Percentiles rank a stretch among this genome's conserved stretches.
Evolutionary conservation across 2,329 filamentous ascomycete genomes (phyloP).

Genomic region (Cordyceps cateniannulata): DNA sequence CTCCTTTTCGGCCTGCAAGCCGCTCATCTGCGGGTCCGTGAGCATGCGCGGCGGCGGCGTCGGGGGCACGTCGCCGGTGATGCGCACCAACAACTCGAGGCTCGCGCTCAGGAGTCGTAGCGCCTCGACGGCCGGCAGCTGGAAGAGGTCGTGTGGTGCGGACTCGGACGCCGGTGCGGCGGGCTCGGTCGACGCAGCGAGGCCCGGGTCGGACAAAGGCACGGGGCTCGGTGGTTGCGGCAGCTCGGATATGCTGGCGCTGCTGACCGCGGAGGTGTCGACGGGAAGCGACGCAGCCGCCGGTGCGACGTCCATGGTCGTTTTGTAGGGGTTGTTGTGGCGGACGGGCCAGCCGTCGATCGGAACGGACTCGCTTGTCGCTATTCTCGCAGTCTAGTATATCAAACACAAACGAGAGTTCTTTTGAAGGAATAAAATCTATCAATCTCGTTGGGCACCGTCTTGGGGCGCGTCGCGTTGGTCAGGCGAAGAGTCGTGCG

Average conservation of each 20-base stretch:
- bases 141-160: slow-evolving; percentile 59
- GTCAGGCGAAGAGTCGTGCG: not conserved
- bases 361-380: not conserved
- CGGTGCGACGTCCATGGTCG: slow-evolving; percentile 1
- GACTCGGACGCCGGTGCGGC: slow-evolving; percentile 15
- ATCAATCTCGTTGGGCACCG: not conserved
- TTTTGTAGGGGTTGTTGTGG: not conserved
- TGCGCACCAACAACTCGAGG: slow-evolving; percentile 63
- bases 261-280: not conserved
- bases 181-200: slow-evolving; percentile 18
- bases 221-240: slow-evolving; percentile 34
- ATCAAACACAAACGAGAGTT: too few species aligned
- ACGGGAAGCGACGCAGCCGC: not conserved
- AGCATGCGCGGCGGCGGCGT: slow-evolving; percentile 64
- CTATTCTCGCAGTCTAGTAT: not conserved
- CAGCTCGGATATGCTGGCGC: slow-evolving; percentile 19
- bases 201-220: slow-evolving; percentile 32
- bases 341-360: not conserved
- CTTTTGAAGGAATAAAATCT: not conserved
- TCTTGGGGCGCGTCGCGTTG: slow-evolving; percentile 4
- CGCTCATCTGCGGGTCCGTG: slow-evolving; percentile 59
- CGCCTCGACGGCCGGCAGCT: slow-evolving; percentile 64
- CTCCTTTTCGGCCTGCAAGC: slow-evolving; percentile 56
- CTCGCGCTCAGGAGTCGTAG: slow-evolving; percentile 71
- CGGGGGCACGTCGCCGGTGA: slow-evolving; percentile 72